Conservation (phyloP, 2,329 filamentous ascomycete genomes). For the Trichoderma asperellum region DNA sequence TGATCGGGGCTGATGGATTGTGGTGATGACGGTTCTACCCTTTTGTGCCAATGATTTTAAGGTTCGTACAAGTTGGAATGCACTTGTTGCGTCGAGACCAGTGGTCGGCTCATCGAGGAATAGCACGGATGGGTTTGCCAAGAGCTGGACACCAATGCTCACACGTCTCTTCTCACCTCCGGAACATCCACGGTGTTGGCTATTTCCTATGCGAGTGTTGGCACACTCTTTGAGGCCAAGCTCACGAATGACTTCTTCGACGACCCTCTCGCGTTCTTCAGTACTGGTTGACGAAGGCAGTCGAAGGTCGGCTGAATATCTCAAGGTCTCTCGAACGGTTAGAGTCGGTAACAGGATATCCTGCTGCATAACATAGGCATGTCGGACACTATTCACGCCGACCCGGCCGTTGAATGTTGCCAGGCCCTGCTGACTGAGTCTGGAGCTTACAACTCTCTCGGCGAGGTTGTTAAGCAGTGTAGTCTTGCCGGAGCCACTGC, state of each 20-base stretch:
- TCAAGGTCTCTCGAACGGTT: slow-evolving; percentile 75
- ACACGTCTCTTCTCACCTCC: slow-evolving; percentile 78
- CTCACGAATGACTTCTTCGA: slow-evolving; percentile 77
- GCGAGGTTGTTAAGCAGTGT: slow-evolving; percentile 73
- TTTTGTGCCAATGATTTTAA: slow-evolving; percentile 69
- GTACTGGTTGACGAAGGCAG: slow-evolving; percentile 65
- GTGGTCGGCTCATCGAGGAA: slow-evolving; percentile 82
- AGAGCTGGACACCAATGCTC: slow-evolving; percentile 76
- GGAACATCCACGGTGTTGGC: slow-evolving; percentile 73
- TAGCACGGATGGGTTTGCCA: slow-evolving; percentile 77
- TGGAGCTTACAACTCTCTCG: slow-evolving; percentile 64
- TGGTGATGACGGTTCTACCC: slow-evolving; percentile 72
- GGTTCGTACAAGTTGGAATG: slow-evolving; percentile 72
- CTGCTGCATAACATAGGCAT: slow-evolving; percentile 76
- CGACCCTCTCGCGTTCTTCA: slow-evolving; percentile 63
- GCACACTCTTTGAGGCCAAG: slow-evolving; percentile 78
- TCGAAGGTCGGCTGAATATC: slow-evolving; percentile 72
- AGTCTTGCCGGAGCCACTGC: slow-evolving; percentile 74
- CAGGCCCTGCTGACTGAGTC: slow-evolving; percentile 56
- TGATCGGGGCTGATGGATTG: slow-evolving; percentile 76
- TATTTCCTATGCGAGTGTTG: slow-evolving; percentile 72
- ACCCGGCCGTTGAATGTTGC: slow-evolving; percentile 64
- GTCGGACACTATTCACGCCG: slow-evolving; percentile 58
- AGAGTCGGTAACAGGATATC: slow-evolving; percentile 73
- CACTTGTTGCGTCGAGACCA: slow-evolving; percentile 75